These are phyloP conservation scores for Arabis alpina DNA, from an alignment of 345 rosid genomes.

Conservation along the genomic window DNA sequence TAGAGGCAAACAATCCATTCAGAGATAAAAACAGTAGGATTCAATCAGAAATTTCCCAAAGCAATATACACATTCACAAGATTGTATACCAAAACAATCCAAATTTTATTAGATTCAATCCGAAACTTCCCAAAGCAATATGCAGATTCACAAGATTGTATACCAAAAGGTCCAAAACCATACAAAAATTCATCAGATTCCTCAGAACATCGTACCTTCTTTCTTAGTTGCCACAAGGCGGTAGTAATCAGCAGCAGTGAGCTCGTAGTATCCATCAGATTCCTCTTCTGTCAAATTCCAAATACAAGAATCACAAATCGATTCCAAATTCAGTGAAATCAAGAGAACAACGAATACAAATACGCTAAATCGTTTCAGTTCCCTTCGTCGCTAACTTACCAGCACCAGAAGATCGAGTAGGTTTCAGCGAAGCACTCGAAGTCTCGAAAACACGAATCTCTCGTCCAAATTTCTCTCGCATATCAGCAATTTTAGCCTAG, in stretches of 20 bases:
- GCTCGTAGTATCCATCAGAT: constrained; percentile 83
- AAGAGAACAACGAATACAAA: not conserved
- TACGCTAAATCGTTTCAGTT: not conserved
- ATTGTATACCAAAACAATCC: not conserved
- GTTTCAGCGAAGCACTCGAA: constrained; percentile 42
- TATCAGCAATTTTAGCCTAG: constrained; percentile 66
- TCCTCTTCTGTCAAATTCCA: constrained; percentile 53
- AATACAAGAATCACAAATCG: not conserved
- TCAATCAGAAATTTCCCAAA: too few species aligned
- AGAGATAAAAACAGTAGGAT: not conserved
- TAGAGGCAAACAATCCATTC: not conserved
- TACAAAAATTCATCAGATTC: not conserved
- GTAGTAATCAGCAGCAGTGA: constrained; percentile 78
- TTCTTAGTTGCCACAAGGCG: constrained; percentile 63
- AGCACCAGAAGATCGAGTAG: constrained; percentile 48
- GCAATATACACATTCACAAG: too few species aligned
- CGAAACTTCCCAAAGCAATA: too few species aligned
- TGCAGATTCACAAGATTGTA: not conserved
- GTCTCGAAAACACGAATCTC: constrained; percentile 85
- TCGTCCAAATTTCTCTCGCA: constrained; percentile 72
- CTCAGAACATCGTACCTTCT: constrained; percentile 52
- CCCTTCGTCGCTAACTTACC: constrained; percentile 42
- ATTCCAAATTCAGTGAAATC: not conserved
- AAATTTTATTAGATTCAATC: not conserved
- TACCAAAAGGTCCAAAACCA: not conserved